Evolutionary conservation across 2,329 filamentous ascomycete genomes (phyloP), one percentile per base, ranked within the genome.

Genomic region (Echinosphaeria canescens): DNA sequence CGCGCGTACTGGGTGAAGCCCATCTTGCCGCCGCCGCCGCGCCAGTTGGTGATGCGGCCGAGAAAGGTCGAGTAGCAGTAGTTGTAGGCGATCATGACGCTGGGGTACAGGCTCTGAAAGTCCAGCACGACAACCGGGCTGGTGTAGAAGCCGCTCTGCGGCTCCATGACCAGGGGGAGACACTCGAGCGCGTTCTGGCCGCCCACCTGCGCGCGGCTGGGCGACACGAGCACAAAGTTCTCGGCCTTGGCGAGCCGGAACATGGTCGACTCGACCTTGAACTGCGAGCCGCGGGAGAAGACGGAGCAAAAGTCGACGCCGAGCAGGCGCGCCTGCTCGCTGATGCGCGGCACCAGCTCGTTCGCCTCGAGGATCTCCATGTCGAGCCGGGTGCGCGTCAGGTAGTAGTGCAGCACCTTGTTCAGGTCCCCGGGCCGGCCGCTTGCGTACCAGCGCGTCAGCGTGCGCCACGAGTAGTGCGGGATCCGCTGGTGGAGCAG

Each of bases 211-310:
- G 82, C 85, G 34, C 74, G 67, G 44, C 75, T 90, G 1, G 88
- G 88, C 5, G 84, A 95, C 2, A 91, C 66, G 1, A 98, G 59
- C 6, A 95, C 56, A 39, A 88, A 90, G 38, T 88, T 92, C 46
- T 98, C 88, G 0, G 88, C 84, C 44, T 98, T 98, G 23, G 88
- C 85, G 37, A 98, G 93, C 23, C 88, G 71, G 41, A 95, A 93
- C 88, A 98, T 95, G 38, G 93, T 72, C 2, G 85, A 93, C 49
- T 98, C 88, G 22, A 98, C 88, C 46, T 98, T 98, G 62, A 90
- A 95, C 43, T 98, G 88, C 1, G 84, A 95, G 11, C 88, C 88
- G 29, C 88, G 67, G 5, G 79, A 85, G 41, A 93, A 88, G 29
- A 98, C 88, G 0, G 84, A 91, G 46, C 85, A 92, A 52, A 98